Base-by-base conservation (phyloP, 768 basidiomycete species). In the Amyloporia xantha region DNA sequence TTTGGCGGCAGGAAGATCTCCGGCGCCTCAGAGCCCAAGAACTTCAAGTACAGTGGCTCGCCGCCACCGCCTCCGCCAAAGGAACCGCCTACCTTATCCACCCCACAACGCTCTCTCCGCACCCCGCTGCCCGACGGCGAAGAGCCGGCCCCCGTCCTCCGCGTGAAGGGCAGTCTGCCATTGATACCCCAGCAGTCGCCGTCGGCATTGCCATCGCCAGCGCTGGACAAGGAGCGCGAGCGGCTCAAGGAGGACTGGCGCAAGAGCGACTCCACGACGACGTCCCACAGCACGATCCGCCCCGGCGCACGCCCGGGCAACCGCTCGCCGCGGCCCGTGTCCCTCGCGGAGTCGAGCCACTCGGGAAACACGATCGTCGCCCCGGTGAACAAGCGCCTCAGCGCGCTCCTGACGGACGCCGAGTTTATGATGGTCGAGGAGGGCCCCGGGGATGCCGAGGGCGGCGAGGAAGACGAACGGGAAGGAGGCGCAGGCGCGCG, bases 181-280 rank as follows among this genome's bases (percentile, higher is more conserved):
- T 41, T 41, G 1, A 35, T 36, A 11, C 44, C 41, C n/a, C 40
- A 36, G 15, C 43, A 38, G 20, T 38, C 35, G 13, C 47, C 48
- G 13, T 48, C 53, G 2, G 20, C 44, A 10, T 41, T 50, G 11
- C 48, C 56, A 13, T 45, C 45, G 15, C 15, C 26, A n/a, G 24
- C 50, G 15, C 41, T 36, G 25, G 53, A 49, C 26, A 53, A 52
- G 50, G 28, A 54, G 17, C 66, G 62, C 20, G 72, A 70, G 52
- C 70, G 71, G 51, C 57, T 61, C 59, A 89, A 84, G 68, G 87
- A 90, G 54, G 71, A 73, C 26, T 85, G 86, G 83, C 70, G 87
- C 59, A 86, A 85, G 67, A 88, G 86, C 56, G 87, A 91, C 64
- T 82, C 87, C 5, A 88, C 86, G n/a, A 78, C 83, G 60, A 60